Percentiles rank a stretch among this genome's conserved stretches.
phyloP scores from a whole-genome alignment of 2,329 filamentous ascomycete genomes.

The Colletotrichum lentis region DNA sequence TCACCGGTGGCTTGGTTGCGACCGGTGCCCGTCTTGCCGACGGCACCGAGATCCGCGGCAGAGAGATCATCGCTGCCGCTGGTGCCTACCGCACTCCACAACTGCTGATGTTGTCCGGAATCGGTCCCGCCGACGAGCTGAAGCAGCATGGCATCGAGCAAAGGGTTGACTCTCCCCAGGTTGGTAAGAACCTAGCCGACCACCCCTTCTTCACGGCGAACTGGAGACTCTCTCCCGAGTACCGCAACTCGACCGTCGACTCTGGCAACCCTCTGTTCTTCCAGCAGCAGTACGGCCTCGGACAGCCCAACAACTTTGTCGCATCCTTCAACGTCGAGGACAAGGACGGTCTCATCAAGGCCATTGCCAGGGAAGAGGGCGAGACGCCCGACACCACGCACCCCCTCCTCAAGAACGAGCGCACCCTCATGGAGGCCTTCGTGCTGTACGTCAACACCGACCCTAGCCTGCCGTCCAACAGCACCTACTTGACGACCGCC shows the following conservation, averaged over 20 bases:
- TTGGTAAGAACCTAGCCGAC: constrained; percentile 61
- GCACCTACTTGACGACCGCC: constrained; percentile 39
- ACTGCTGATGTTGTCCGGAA: constrained; percentile 62
- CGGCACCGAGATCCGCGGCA: constrained; percentile 43
- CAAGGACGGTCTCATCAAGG: constrained; percentile 43
- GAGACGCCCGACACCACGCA: constrained; percentile 44
- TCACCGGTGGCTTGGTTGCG: constrained; percentile 33
- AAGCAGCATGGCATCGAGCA: constrained; percentile 53
- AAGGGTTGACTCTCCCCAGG: constrained; percentile 55
- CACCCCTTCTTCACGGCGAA: constrained; percentile 43
- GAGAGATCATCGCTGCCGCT: constrained; percentile 52
- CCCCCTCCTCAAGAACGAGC: constrained; percentile 43
- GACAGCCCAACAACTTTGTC: constrained; percentile 50
- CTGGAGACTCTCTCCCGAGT: constrained; percentile 48
- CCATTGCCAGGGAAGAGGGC: constrained; percentile 48
- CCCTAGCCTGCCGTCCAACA: constrained; percentile 35
- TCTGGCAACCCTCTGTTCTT: constrained; percentile 46
- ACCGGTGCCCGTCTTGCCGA: constrained; percentile 44
- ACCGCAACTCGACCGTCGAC: constrained; percentile 46
- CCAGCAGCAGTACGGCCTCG: constrained; percentile 48
- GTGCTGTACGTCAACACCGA: constrained; percentile 39
- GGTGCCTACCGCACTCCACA: constrained; percentile 61
- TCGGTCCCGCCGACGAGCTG: constrained; percentile 55
- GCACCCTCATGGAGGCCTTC: constrained; percentile 41
- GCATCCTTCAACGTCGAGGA: constrained; percentile 43